Evolutionary conservation across 2,329 filamentous ascomycete species (phyloP).

Genomic region (Furcasterigmium sp.): DNA sequence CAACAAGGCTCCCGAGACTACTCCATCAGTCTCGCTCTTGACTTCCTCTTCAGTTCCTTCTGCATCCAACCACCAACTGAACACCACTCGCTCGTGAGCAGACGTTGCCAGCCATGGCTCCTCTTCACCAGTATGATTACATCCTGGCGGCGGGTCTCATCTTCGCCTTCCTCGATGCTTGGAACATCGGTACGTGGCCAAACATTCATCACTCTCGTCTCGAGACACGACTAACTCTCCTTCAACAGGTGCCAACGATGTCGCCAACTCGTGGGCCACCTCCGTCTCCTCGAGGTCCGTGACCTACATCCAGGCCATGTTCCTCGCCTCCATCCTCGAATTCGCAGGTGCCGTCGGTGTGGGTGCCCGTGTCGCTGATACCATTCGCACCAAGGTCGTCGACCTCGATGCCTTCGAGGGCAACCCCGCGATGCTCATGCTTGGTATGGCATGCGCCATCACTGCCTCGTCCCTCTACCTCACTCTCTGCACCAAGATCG

Average conservation of each 20-base stretch:
- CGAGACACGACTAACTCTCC: neutral
- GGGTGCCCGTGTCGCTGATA: conserved; percentile 55
- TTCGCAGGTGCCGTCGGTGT: conserved; percentile 57
- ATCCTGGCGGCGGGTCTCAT: conserved; percentile 59
- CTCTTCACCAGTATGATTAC: conserved; percentile 53
- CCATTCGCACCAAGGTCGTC: conserved; percentile 57
- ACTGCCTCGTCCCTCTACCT: conserved; percentile 49
- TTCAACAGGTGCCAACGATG: conserved; percentile 50
- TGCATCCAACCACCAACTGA: neutral
- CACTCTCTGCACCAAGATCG: conserved; percentile 48
- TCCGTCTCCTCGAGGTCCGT: conserved; percentile 66
- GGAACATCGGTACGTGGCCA: conserved; percentile 50
- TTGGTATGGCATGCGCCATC: conserved; percentile 53
- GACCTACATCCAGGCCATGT: conserved; percentile 55
- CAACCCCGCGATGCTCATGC: conserved; percentile 48
- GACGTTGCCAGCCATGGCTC: conserved; percentile 20
- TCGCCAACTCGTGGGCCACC: conserved; percentile 73
- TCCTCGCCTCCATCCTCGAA: conserved; percentile 54
- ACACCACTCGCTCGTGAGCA: neutral
- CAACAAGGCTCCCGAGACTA: neutral
- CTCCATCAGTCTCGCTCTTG: neutral
- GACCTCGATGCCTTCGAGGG: conserved; percentile 38
- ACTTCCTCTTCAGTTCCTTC: neutral
- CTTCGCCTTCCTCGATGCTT: conserved; percentile 61
- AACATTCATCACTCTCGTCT: neutral